Evolutionary conservation across 305 asterid species (phyloP).

Genomic region (Andrographis paniculata): DNA sequence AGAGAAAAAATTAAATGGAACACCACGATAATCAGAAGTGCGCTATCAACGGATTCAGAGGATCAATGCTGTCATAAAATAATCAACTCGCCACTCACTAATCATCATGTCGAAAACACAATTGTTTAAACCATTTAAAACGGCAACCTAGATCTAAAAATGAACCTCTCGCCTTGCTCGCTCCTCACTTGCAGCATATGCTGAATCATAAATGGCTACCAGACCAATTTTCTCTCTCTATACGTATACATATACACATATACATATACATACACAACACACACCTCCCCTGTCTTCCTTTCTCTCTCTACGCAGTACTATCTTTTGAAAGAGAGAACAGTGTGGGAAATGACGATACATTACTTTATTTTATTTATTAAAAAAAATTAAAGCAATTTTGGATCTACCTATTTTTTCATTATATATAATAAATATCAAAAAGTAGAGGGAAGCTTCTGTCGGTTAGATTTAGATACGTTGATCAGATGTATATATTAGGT

Average conservation of each 20-base stretch:
- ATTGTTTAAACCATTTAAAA: conserved; percentile 15
- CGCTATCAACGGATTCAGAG: conserved; percentile 19
- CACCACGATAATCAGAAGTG: conserved; percentile 12
- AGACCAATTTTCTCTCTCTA: conserved; percentile 23
- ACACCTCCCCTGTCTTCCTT: no score
- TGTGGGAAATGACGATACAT: conserved; percentile 20
- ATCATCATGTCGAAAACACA: conserved; percentile 22
- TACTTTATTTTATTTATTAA: not conserved
- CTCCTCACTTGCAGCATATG: conserved; percentile 12
- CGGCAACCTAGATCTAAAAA: conserved; percentile 37
- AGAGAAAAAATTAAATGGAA: not conserved
- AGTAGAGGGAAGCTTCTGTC: conserved; percentile 41
- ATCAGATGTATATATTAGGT: conserved; percentile 38
- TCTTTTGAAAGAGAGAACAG: conserved; percentile 16
- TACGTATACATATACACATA: not conserved
- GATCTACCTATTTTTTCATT: not conserved
- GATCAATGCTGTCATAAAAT: conserved; percentile 33
- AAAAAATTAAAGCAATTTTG: not conserved
- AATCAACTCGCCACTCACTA: conserved; percentile 9
- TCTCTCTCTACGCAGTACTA: conserved; percentile 31
- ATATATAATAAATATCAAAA: conserved; percentile 13
- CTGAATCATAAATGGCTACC: conserved; percentile 13
- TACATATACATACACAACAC: no score
- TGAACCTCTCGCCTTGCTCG: conserved; percentile 10
- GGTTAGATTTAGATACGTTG: conserved; percentile 34